Percentiles rank a stretch among this genome's conserved stretches.
phyloP scores from a whole-genome alignment of 2,329 filamentous ascomycete genomes.

The Fragosphaeria purpurea region DNA sequence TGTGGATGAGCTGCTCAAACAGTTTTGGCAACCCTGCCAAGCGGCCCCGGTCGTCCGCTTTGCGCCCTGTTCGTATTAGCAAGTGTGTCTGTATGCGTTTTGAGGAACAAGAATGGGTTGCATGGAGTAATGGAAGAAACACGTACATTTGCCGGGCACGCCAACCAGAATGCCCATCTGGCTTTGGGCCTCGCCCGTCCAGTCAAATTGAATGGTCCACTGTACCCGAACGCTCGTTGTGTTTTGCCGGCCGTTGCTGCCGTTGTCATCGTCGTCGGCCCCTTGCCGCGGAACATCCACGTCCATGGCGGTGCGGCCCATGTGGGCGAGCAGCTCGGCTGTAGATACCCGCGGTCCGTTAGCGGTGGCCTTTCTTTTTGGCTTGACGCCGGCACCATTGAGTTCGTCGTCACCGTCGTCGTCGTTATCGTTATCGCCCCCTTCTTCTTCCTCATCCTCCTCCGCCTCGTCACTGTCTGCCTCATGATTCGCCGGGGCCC shows the following conservation, averaged over 20 bases:
- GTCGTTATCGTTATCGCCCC: slow-evolving; percentile 15
- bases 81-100: background rate
- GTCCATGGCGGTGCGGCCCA: slow-evolving; percentile 44
- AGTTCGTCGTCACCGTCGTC: slow-evolving; percentile 10
- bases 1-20: slow-evolving; percentile 49
- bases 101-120: no score
- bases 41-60: slow-evolving; percentile 44
- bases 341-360: slow-evolving; percentile 17
- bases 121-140: background rate
- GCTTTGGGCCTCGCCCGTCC: slow-evolving; percentile 61
- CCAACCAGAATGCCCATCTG: slow-evolving; percentile 43
- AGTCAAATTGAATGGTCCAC: slow-evolving; percentile 60
- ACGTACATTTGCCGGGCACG: slow-evolving; percentile 55
- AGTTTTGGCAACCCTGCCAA: slow-evolving; percentile 48
- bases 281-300: slow-evolving; percentile 33
- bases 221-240: slow-evolving; percentile 40
- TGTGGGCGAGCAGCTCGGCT: slow-evolving; percentile 40
- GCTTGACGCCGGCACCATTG: no score
- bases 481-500: slow-evolving; percentile 2
- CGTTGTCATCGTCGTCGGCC: slow-evolving; percentile 8
- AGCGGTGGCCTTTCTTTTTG: background rate
- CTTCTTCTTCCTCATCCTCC: slow-evolving; percentile 11
- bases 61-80: slow-evolving; percentile 40
- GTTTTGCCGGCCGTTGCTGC: slow-evolving; percentile 15
- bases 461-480: slow-evolving; percentile 10